These are phyloP conservation scores for Protomyces arabidopsidicola DNA, from an alignment of 1,139 yeast genomes.

Conservation along the genomic window DNA sequence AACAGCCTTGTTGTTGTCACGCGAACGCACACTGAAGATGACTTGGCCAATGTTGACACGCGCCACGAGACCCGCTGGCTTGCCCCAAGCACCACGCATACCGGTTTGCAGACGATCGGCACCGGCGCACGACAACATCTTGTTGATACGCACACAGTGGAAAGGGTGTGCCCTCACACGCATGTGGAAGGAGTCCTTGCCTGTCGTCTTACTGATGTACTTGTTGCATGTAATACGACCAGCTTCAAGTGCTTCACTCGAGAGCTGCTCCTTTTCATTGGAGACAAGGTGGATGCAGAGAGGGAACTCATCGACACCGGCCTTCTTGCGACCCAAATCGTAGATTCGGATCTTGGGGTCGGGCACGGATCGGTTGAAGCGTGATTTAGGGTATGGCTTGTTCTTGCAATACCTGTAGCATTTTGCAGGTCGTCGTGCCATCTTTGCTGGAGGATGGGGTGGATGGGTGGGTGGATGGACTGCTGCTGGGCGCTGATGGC, in stretches of 20 bases:
- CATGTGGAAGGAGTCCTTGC: slow-evolving; percentile 99
- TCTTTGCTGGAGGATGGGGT: slow-evolving; percentile 48
- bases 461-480: not conserved
- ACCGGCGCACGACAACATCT: slow-evolving; percentile 99
- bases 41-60: slow-evolving; percentile 98
- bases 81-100: slow-evolving; percentile 99
- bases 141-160: slow-evolving; percentile 99
- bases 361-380: slow-evolving; percentile 99
- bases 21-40: slow-evolving; percentile 96
- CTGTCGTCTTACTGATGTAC: slow-evolving; percentile 94
- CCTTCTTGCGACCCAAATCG: slow-evolving; percentile 99
- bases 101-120: slow-evolving; percentile 99
- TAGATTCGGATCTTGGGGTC: slow-evolving; percentile 98
- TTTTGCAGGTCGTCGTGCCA: slow-evolving; percentile 99
- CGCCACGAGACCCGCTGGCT: slow-evolving; percentile 99
- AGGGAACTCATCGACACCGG: slow-evolving; percentile 98
- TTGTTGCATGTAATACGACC: slow-evolving; percentile 99
- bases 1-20: slow-evolving; percentile 94
- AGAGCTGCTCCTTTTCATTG: slow-evolving; percentile 97
- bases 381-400: slow-evolving; percentile 99
- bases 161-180: slow-evolving; percentile 99
- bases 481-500: not conserved
- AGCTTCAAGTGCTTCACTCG: slow-evolving; percentile 99
- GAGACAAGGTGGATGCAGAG: slow-evolving; percentile 98
- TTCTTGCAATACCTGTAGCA: slow-evolving; percentile 99